A percentile compares a stretch with the other conserved stretches of the same genome.
phyloP scores from a whole-genome alignment of 495 filamentous ascomycete species.

The Neurospora sp. region DNA sequence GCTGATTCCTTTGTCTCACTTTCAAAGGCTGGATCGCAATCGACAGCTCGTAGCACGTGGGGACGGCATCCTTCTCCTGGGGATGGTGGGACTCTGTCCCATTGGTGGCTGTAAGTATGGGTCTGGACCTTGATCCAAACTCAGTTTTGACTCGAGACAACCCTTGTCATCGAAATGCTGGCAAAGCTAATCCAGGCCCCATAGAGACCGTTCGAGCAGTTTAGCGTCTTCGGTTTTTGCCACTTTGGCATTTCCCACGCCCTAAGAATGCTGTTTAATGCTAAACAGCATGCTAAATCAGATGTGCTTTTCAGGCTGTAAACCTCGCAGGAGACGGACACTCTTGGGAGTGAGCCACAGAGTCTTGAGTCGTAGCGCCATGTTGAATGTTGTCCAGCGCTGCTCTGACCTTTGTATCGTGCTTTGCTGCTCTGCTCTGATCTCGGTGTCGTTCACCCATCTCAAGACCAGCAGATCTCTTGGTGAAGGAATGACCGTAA shows the following conservation, averaged over 20 bases:
- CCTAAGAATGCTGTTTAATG: too few relatives aligned
- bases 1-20: neutral
- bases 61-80: neutral
- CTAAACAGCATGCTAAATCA: neutral
- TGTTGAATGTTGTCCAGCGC: neutral
- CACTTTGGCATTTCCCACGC: neutral
- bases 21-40: neutral
- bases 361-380: neutral
- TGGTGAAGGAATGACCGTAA: neutral
- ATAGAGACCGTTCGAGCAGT: neutral
- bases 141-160: neutral
- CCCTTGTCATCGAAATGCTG: neutral
- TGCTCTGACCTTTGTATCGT: neutral
- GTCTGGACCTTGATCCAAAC: neutral
- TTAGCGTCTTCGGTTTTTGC: neutral
- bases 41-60: neutral
- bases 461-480: neutral
- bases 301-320: neutral
- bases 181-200: neutral
- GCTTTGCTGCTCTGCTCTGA: neutral
- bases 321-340: neutral
- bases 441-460: neutral
- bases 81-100: neutral
- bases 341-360: neutral
- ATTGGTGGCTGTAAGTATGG: neutral